A percentile compares a stretch with the other conserved stretches of the same genome.
phyloP scores from a whole-genome alignment of 129 eudicot species.

The Tanacetum coccineum region DNA sequence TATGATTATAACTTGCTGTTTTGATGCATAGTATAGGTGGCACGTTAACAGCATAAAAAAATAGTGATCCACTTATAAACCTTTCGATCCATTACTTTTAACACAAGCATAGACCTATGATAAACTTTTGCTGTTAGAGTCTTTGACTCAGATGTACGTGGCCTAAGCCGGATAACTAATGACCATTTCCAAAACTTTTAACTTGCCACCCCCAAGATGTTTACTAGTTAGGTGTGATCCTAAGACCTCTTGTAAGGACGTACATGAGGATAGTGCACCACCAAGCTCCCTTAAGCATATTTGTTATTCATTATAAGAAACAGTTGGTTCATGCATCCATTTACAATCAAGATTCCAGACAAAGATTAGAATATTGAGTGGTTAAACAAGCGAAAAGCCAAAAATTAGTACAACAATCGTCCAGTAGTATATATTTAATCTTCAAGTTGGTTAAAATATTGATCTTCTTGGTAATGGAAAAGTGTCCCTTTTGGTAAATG shows the following conservation, averaged over 20 bases:
- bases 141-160: too few species aligned
- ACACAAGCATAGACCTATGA: too few species aligned
- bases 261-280: too few species aligned
- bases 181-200: too few species aligned
- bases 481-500: constrained; percentile 36
- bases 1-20: neutral
- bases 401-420: constrained; percentile 17
- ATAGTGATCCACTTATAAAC: neutral
- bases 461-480: constrained; percentile 29
- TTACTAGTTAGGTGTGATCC: too few species aligned
- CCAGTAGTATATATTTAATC: neutral
- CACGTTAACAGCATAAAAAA: neutral
- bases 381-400: constrained; percentile 19
- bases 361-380: constrained; percentile 13
- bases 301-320: constrained; percentile 2
- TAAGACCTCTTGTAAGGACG: too few species aligned
- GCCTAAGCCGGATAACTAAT: too few species aligned
- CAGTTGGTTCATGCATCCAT: constrained; percentile 29
- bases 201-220: too few species aligned
- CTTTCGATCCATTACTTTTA: too few species aligned
- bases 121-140: too few species aligned
- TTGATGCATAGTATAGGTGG: neutral
- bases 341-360: constrained; percentile 25
- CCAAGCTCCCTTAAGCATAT: neutral
- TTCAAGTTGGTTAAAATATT: constrained; percentile 5